Evolutionary conservation across 2,329 filamentous ascomycete genomes (phyloP).

Genomic region (Xylaria digitata): DNA sequence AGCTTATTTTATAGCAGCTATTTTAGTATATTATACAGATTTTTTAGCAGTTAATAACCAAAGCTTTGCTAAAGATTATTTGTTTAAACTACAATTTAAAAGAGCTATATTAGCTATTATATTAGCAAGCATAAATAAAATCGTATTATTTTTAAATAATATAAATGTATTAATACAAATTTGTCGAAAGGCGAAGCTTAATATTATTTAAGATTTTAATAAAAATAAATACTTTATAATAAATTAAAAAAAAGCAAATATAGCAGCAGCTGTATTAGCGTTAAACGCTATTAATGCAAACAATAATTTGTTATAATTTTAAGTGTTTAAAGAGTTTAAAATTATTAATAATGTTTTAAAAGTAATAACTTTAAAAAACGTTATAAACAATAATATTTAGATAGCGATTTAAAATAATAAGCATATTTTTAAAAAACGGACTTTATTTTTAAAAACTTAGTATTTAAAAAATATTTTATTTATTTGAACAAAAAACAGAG

Average conservation of each 20-base stretch:
- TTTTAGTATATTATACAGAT: neutral
- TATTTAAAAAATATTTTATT: neutral
- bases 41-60: neutral
- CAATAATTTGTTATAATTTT: too few relatives aligned
- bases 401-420: too few relatives aligned
- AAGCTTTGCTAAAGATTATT: neutral
- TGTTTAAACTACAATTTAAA: neutral
- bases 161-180: neutral
- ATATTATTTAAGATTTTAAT: neutral
- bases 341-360: slow-evolving; percentile 1
- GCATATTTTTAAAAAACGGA: too few relatives aligned
- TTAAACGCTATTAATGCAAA: neutral
- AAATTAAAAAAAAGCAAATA: neutral
- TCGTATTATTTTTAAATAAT: slow-evolving; percentile 6
- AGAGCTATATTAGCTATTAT: too few relatives aligned
- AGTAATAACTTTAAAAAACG: too few relatives aligned
- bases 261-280: neutral
- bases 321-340: neutral
- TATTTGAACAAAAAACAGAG: neutral
- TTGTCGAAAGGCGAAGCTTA: neutral
- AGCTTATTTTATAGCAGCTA: neutral
- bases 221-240: neutral
- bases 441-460: too few relatives aligned
- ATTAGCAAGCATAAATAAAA: too few relatives aligned
- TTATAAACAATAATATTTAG: too few relatives aligned